Conservation (phyloP, 768 basidiomycete genomes). For the Amanita subjunquillea region DNA sequence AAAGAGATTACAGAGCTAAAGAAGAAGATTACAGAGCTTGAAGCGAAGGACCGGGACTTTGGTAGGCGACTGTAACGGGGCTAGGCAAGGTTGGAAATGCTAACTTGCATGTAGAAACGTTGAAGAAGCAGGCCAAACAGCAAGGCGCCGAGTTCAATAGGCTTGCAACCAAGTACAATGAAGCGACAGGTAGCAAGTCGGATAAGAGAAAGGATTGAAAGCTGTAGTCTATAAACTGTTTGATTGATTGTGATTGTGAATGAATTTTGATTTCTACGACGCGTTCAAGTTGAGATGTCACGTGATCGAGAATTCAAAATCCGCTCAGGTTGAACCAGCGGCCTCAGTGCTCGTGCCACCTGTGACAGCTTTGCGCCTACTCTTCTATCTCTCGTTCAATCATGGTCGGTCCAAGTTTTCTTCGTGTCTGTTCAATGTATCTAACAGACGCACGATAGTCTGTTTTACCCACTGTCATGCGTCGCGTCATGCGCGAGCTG, state of each 20-base stretch:
- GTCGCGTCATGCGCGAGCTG: slow-evolving; percentile 83
- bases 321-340: background rate
- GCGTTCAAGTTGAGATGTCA: background rate
- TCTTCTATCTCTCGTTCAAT: background rate
- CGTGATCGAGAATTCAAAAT: slow-evolving; percentile 1
- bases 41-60: slow-evolving; percentile 55
- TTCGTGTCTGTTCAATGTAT: background rate
- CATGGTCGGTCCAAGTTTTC: background rate
- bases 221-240: background rate
- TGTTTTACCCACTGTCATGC: slow-evolving; percentile 50
- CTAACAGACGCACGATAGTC: slow-evolving; percentile 16
- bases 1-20: slow-evolving; percentile 61
- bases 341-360: background rate
- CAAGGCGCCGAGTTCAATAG: slow-evolving; percentile 77
- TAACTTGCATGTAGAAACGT: slow-evolving; percentile 36
- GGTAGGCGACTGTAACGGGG: slow-evolving; percentile 27
- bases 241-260: too few species aligned
- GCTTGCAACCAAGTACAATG: slow-evolving; percentile 69
- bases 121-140: slow-evolving; percentile 75
- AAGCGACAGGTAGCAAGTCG: slow-evolving; percentile 44
- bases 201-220: slow-evolving; percentile 57
- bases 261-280: background rate
- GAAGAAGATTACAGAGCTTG: slow-evolving; percentile 47
- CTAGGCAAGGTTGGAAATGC: background rate
- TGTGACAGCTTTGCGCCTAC: background rate